phyloP scores from a whole-genome alignment of 352 stramenopile genomes.

The Phytophthora hibernalis region DNA sequence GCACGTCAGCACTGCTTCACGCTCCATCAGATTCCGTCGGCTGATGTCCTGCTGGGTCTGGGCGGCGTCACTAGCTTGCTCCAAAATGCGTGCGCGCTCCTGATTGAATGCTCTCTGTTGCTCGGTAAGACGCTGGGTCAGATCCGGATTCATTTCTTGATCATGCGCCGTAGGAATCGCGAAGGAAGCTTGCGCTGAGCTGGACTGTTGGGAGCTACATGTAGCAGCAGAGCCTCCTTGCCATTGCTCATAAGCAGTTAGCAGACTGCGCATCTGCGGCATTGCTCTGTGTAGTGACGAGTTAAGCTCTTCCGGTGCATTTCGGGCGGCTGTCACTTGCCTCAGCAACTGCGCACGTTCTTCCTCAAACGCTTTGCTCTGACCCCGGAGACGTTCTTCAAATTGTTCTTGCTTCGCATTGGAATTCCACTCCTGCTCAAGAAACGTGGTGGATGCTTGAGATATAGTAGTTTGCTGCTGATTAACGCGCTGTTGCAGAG shows the following conservation, averaged over 20 bases:
- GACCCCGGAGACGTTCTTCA: neutral
- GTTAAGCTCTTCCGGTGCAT: constrained; percentile 3
- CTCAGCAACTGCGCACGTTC: constrained; percentile 6
- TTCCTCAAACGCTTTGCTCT: constrained; percentile 18
- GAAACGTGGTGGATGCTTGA: neutral
- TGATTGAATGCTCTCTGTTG: neutral
- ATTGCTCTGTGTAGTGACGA: constrained; percentile 13
- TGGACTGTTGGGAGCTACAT: neutral
- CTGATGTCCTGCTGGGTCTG: constrained; percentile 5
- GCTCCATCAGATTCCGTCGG: constrained; percentile 6
- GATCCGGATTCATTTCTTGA: neutral
- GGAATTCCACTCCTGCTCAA: constrained; percentile 4
- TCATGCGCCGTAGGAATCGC: neutral
- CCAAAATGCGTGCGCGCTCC: neutral
- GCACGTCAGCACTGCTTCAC: constrained; percentile 18
- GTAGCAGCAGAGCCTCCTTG: neutral
- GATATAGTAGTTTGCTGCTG: neutral
- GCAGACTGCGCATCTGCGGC: constrained; percentile 16
- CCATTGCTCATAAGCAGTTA: constrained; percentile 22
- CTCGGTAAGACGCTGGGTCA: constrained; percentile 4
- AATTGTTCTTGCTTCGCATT: constrained; percentile 1
- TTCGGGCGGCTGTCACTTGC: constrained; percentile 1
- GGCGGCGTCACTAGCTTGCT: constrained; percentile 11
- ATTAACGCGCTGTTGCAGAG: neutral
- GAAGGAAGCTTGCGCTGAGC: neutral